A percentile compares a stretch with the other conserved stretches of the same genome.
These are phyloP conservation scores for Xylaria sp. DNA, from an alignment of 2,329 filamentous ascomycete species.

Conservation along the genomic window DNA sequence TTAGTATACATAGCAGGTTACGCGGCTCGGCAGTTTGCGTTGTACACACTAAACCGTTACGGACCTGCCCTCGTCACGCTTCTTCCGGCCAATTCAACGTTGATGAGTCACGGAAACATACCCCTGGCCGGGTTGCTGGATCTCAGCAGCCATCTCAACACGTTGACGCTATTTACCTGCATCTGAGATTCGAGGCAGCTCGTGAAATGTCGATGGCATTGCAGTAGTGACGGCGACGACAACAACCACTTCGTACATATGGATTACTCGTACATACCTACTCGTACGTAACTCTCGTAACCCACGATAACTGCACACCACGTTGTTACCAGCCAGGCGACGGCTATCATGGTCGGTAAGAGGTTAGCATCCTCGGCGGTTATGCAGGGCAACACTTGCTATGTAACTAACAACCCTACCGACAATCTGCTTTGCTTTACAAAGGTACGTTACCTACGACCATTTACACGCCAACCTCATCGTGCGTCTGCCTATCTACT, in stretches of 20 bases:
- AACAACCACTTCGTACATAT: too few species aligned
- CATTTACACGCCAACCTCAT: too few species aligned
- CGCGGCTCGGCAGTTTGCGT: conserved; percentile 5
- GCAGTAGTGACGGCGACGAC: too few species aligned
- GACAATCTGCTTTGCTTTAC: neutral
- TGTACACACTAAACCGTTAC: neutral
- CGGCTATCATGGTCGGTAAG: neutral
- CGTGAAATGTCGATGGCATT: too few species aligned
- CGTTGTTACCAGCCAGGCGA: too few species aligned
- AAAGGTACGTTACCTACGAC: too few species aligned
- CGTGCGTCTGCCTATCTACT: neutral
- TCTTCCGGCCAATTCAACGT: conserved; percentile 9
- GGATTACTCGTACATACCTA: too few species aligned
- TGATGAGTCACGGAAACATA: conserved; percentile 11
- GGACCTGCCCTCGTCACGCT: conserved; percentile 9
- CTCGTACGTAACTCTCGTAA: too few species aligned
- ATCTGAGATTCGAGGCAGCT: neutral
- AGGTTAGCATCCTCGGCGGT: neutral
- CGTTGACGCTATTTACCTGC: neutral
- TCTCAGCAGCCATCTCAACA: neutral
- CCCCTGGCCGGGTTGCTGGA: neutral
- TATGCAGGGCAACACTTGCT: conserved; percentile 6
- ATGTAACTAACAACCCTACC: too few species aligned
- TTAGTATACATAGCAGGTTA: neutral
- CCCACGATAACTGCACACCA: too few species aligned